Percentiles rank a stretch among this genome's conserved stretches.
phyloP scores from a whole-genome alignment of 768 basidiomycete species.

The Phaeotremella fagi region DNA sequence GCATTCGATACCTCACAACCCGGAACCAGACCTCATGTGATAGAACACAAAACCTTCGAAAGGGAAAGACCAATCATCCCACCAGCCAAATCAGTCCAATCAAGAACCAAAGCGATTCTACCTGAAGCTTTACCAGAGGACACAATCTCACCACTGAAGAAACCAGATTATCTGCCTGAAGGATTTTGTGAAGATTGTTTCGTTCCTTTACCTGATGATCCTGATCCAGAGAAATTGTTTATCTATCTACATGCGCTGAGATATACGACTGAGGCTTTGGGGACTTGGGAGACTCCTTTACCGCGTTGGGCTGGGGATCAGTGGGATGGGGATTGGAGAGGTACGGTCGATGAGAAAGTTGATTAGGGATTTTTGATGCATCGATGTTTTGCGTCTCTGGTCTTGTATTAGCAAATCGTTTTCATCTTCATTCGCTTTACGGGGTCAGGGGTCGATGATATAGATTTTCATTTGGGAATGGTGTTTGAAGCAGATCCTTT shows the following conservation, averaged over 20 bases:
- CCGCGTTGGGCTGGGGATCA: slow-evolving; percentile 71
- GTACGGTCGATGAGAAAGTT: slow-evolving; percentile 5
- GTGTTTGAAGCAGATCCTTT: no score
- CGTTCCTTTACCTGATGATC: slow-evolving; percentile 87
- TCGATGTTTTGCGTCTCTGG: no score
- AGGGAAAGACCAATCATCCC: slow-evolving; percentile 4
- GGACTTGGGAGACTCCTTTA: slow-evolving; percentile 35
- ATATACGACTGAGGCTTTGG: slow-evolving; percentile 50
- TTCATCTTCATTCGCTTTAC: no score
- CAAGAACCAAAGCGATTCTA: background rate
- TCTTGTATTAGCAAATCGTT: no score
- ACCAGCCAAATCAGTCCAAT: background rate
- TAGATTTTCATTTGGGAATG: no score
- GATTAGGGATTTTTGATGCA: no score
- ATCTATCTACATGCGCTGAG: slow-evolving; percentile 90
- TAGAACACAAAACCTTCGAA: background rate
- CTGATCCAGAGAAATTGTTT: slow-evolving; percentile 82
- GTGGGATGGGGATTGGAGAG: slow-evolving; percentile 50
- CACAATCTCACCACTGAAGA: slow-evolving; percentile 21
- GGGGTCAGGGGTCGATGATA: no score
- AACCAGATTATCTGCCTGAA: slow-evolving; percentile 37
- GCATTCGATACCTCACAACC: no score
- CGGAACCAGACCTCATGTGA: slow-evolving; percentile 10
- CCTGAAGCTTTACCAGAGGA: slow-evolving; percentile 15
- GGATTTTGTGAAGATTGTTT: slow-evolving; percentile 85